Percentiles rank a stretch among this genome's conserved stretches.
Conservation (phyloP, 225 moss, liverwort and hornwort genomes). For the Ulota crispa region DNA sequence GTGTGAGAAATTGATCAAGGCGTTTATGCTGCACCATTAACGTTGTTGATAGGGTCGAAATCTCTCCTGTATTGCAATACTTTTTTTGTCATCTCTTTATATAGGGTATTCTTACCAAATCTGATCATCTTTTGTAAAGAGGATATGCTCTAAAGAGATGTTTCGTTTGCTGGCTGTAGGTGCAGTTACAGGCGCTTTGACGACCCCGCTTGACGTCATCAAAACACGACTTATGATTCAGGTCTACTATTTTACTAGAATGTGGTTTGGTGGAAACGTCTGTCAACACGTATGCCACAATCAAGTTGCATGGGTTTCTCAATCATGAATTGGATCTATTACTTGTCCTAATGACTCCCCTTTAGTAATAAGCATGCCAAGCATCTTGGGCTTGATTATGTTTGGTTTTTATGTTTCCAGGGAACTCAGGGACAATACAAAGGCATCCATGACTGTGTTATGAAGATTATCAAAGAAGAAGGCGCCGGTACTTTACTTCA, state of each 20-base stretch:
- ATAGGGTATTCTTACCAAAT: neutral
- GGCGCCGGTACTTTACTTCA: conserved; percentile 38
- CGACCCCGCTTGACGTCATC: conserved; percentile 52
- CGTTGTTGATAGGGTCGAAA: neutral
- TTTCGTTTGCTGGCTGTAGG: conserved; percentile 27
- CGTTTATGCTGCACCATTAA: neutral
- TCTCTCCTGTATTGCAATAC: neutral
- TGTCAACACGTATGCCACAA: neutral
- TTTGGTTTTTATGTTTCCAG: conserved; percentile 23
- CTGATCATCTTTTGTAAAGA: neutral
- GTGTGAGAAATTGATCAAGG: neutral
- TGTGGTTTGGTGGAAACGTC: neutral
- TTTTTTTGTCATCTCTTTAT: neutral
- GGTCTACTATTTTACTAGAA: conserved; percentile 12
- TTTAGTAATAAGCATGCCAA: neutral
- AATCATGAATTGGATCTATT: neutral
- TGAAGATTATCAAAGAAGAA: conserved; percentile 37
- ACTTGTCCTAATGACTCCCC: neutral
- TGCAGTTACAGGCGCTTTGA: conserved; percentile 48
- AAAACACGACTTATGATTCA: conserved; percentile 49
- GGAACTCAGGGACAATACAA: conserved; percentile 35
- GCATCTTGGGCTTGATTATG: neutral
- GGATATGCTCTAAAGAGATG: neutral
- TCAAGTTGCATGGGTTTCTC: neutral
- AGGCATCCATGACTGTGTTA: conserved; percentile 38